phyloP scores from a whole-genome alignment of 1,139 yeast species.

The Suhomyces bribrorum region DNA sequence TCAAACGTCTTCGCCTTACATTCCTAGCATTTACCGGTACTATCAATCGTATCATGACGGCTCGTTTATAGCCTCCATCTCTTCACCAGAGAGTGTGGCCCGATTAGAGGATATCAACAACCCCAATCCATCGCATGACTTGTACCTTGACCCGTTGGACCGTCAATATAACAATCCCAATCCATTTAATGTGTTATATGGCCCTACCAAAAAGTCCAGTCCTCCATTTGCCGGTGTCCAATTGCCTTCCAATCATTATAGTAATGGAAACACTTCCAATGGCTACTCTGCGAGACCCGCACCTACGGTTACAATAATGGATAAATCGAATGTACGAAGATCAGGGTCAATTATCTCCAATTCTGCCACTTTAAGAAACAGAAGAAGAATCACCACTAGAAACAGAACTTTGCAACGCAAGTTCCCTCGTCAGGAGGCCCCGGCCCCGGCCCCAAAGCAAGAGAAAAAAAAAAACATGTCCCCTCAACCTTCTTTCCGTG shows the following conservation, averaged over 20 bases:
- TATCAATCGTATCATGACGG: constrained; percentile 9
- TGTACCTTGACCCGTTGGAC: constrained; percentile 10
- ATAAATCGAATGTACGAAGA: constrained; percentile 22
- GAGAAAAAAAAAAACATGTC: constrained; percentile 2
- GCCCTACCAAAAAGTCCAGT: constrained; percentile 1
- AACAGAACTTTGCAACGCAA: constrained; percentile 31
- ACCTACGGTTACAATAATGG: constrained; percentile 31
- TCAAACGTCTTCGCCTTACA: constrained; percentile 5
- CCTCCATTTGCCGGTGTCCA: not conserved
- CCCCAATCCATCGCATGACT: too few species aligned
- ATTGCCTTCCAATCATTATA: not conserved
- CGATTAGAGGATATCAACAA: constrained; percentile 5
- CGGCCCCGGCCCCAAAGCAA: too few species aligned
- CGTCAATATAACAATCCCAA: constrained; percentile 10
- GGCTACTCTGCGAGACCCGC: constrained; percentile 1
- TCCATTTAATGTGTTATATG: constrained; percentile 10
- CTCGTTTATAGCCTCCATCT: constrained; percentile 9
- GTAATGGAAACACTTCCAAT: not conserved
- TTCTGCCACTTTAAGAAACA: constrained; percentile 33
- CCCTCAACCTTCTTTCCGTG: constrained; percentile 3
- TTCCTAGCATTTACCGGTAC: constrained; percentile 14
- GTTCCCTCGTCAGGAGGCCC: constrained; percentile 2
- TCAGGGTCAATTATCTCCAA: constrained; percentile 35
- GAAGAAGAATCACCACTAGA: constrained; percentile 33
- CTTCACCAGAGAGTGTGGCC: constrained; percentile 10